phyloP scores from a whole-genome alignment of 75 land plant species.

The Picea glauca region DNA sequence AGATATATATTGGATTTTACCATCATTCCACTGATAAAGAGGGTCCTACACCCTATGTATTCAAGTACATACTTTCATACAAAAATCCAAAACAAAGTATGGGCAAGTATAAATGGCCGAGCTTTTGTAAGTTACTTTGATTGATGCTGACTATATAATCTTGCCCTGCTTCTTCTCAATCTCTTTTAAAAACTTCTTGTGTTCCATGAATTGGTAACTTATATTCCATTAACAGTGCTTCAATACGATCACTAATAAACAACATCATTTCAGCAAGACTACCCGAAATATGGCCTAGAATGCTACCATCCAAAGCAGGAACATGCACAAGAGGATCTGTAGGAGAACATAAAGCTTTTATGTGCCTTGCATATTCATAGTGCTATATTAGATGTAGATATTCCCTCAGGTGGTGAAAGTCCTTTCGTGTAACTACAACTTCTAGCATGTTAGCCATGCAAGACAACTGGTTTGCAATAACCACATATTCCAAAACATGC shows the following conservation, averaged over 20 bases:
- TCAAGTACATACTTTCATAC: too few relatives aligned
- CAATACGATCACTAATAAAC: neutral
- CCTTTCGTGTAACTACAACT: neutral
- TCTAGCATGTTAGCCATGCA: neutral
- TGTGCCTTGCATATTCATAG: neutral
- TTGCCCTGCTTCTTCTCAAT: too few relatives aligned
- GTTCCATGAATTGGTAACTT: conserved; percentile 5
- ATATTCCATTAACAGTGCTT: conserved; percentile 2
- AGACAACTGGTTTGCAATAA: neutral
- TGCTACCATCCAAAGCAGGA: neutral
- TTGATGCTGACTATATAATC: too few relatives aligned
- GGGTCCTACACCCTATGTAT: too few relatives aligned
- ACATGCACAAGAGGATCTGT: conserved; percentile 5
- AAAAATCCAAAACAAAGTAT: too few relatives aligned
- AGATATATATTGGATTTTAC: too few relatives aligned
- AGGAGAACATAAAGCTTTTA: neutral
- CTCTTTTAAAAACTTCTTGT: neutral
- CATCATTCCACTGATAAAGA: too few relatives aligned
- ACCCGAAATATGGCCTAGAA: neutral
- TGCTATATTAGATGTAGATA: neutral
- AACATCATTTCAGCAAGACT: neutral
- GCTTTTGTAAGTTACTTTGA: too few relatives aligned
- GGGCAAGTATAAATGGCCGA: too few relatives aligned
- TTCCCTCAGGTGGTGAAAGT: neutral
- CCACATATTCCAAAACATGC: neutral